A percentile compares a stretch with the other conserved stretches of the same genome.
Evolutionary conservation across 2,329 filamentous ascomycete genomes (phyloP).

Genomic region (Epichloe gansuensis): DNA sequence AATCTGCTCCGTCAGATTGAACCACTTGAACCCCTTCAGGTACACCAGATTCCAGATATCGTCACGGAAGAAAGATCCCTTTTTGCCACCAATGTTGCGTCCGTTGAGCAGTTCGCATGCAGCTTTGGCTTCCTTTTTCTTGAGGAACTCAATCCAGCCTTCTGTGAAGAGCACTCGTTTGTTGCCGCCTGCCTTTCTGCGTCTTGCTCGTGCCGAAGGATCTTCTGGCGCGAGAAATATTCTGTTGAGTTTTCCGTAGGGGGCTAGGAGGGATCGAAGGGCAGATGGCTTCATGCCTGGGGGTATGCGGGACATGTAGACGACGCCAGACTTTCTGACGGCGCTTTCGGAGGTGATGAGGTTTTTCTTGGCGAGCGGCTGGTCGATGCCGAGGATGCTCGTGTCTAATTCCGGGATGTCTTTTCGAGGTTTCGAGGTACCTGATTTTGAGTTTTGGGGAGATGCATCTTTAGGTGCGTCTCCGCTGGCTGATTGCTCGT

Average conservation of each 20-base stretch:
- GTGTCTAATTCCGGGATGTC: slow-evolving; percentile 17
- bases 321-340: slow-evolving; percentile 61
- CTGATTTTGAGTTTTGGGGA: slow-evolving; percentile 13
- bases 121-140: slow-evolving; percentile 65
- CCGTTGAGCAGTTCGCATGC: slow-evolving; percentile 66
- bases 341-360: slow-evolving; percentile 51
- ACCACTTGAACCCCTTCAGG: slow-evolving; percentile 75
- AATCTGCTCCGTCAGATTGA: slow-evolving; percentile 62
- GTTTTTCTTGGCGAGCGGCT: slow-evolving; percentile 52
- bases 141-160: slow-evolving; percentile 74
- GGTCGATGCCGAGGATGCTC: slow-evolving; percentile 35
- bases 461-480: not conserved
- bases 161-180: slow-evolving; percentile 73
- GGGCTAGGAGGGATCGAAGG: slow-evolving; percentile 59
- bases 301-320: slow-evolving; percentile 73
- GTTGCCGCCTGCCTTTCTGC: slow-evolving; percentile 63
- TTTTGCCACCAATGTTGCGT: slow-evolving; percentile 73
- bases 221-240: slow-evolving; percentile 73
- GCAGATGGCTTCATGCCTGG: slow-evolving; percentile 82
- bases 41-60: slow-evolving; percentile 80
- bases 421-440: slow-evolving; percentile 8
- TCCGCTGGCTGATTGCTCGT: slow-evolving; percentile 5
- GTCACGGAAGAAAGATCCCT: slow-evolving; percentile 67
- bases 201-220: slow-evolving; percentile 48
- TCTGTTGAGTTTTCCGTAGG: slow-evolving; percentile 63